Evolutionary conservation across 1,139 yeast species (phyloP).

Genomic region (Hansenula lynferdii): DNA sequence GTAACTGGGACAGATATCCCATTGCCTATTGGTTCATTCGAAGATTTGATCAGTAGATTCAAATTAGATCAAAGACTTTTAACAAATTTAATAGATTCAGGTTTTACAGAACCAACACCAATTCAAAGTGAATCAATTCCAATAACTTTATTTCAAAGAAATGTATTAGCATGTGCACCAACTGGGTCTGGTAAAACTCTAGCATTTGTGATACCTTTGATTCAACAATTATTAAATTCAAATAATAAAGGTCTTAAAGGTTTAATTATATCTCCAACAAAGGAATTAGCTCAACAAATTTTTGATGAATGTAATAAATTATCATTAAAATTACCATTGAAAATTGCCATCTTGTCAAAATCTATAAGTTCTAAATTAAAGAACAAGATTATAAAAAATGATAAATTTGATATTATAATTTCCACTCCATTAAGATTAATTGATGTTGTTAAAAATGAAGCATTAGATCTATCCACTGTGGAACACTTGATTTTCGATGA

Average conservation of each 20-base stretch:
- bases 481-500: constrained; percentile 85
- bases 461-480: constrained; percentile 56
- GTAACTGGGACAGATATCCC: constrained; percentile 79
- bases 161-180: constrained; percentile 85
- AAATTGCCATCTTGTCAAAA: constrained; percentile 67
- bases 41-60: constrained; percentile 68
- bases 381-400: constrained; percentile 48
- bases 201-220: constrained; percentile 79
- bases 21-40: constrained; percentile 83
- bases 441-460: constrained; percentile 63
- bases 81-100: constrained; percentile 59
- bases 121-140: constrained; percentile 89
- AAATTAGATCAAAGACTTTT: constrained; percentile 59
- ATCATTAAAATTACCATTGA: constrained; percentile 44
- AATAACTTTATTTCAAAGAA: constrained; percentile 55
- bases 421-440: constrained; percentile 87
- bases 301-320: constrained; percentile 63
- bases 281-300: constrained; percentile 86
- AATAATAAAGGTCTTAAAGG: constrained; percentile 54
- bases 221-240: constrained; percentile 47
- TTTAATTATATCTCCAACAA: constrained; percentile 85
- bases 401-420: constrained; percentile 75
- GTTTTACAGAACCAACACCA: constrained; percentile 83
- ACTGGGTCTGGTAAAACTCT: constrained; percentile 93
- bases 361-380: constrained; percentile 68